Conservation (phyloP, 495 filamentous ascomycete genomes). For the Daldinia loculata region DNA sequence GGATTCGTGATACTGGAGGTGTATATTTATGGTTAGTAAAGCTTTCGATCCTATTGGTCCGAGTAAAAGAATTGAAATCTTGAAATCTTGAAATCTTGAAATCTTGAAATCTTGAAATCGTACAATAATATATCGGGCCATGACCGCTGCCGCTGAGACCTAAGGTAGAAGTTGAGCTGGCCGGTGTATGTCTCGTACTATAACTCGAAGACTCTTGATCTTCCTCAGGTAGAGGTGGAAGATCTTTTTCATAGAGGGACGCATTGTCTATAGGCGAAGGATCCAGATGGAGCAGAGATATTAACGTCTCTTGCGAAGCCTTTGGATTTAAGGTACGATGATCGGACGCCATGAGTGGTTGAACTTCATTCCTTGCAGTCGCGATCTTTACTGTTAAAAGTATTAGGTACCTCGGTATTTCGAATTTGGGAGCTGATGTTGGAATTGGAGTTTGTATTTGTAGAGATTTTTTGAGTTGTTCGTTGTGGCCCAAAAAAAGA, state of each 20-base stretch:
- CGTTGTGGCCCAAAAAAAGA: background rate
- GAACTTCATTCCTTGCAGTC: background rate
- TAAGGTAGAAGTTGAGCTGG: conserved; percentile 46
- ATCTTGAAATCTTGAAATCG: conserved; percentile 33
- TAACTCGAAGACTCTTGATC: conserved; percentile 38
- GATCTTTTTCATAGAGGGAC: conserved; percentile 65
- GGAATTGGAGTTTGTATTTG: background rate
- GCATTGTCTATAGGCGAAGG: conserved; percentile 79
- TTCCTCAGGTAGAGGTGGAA: conserved; percentile 55
- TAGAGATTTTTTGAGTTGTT: background rate
- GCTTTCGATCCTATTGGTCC: conserved; percentile 16
- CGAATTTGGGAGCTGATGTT: background rate
- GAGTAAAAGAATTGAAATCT: background rate
- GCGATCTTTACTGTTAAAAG: background rate
- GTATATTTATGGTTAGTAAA: conserved; percentile 8
- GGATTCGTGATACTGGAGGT: conserved; percentile 73
- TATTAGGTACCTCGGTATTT: background rate
- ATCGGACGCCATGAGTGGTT: conserved; percentile 36
- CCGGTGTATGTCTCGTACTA: conserved; percentile 26
- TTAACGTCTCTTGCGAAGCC: conserved; percentile 61
- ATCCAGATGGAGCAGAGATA: conserved; percentile 80
- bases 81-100: background rate
- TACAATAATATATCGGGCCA: conserved; percentile 70
- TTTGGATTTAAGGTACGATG: conserved; percentile 40
- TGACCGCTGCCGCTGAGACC: conserved; percentile 65